phyloP scores from a whole-genome alignment of 768 basidiomycete species.

The Leccinum barrowsii region DNA sequence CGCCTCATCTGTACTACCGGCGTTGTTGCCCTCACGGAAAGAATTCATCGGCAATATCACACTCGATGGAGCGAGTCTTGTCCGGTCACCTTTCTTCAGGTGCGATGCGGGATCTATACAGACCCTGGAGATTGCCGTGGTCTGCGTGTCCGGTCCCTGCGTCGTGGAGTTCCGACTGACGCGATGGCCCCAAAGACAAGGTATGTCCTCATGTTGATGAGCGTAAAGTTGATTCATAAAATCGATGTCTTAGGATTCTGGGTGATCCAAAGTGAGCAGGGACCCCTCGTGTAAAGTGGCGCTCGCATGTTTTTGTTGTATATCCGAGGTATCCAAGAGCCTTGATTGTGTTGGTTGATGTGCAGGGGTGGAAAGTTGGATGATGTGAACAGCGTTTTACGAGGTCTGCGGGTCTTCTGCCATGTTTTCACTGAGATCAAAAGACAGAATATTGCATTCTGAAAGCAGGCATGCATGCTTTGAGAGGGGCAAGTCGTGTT shows the following conservation, averaged over 20 bases:
- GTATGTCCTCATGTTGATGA: conserved; percentile 15
- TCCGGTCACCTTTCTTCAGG: conserved; percentile 11
- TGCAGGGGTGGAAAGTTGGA: not conserved
- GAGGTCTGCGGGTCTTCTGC: not conserved
- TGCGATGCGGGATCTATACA: conserved; percentile 17
- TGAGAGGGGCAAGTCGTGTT: too few species aligned
- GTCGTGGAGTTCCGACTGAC: conserved; percentile 20
- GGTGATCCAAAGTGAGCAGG: conserved; percentile 19
- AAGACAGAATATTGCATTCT: too few species aligned
- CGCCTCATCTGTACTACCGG: conserved; percentile 9
- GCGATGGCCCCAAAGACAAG: conserved; percentile 18
- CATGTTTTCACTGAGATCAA: too few species aligned
- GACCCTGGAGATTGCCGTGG: conserved; percentile 21
- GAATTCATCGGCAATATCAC: conserved; percentile 18
- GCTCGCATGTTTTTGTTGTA: not conserved
- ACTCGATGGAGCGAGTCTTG: conserved; percentile 5
- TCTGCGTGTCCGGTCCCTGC: conserved; percentile 20
- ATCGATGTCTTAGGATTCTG: conserved; percentile 11
- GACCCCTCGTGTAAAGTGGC: not conserved
- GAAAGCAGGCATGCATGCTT: too few species aligned
- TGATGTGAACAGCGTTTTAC: not conserved
- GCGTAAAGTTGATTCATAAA: not conserved
- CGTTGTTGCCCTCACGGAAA: conserved; percentile 5
- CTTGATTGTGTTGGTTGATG: not conserved
- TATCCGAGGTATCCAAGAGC: too few species aligned